Percentiles rank a stretch among this genome's conserved stretches.
Conservation (phyloP, 2,329 filamentous ascomycete species). For the Aspergillus jensenii region DNA sequence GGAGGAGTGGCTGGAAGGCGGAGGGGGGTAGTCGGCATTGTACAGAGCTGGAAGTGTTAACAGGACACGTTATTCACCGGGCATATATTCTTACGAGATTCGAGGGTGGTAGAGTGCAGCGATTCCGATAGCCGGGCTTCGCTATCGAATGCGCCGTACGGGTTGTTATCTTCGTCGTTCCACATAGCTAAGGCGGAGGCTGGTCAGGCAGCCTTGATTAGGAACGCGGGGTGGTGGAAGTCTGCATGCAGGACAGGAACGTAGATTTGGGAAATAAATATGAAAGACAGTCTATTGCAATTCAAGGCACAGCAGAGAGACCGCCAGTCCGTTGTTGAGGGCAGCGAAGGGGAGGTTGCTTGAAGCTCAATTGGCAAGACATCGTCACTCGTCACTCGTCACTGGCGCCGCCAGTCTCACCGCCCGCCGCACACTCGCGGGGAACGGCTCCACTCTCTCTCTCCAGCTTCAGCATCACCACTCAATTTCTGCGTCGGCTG, state of each 20-base stretch:
- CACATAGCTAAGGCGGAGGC: conserved; percentile 65
- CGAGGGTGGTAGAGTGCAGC: conserved; percentile 56
- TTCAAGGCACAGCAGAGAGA: not conserved
- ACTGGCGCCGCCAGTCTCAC: not conserved
- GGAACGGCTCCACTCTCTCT: not conserved
- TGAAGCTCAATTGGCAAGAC: not conserved
- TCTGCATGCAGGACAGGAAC: not conserved
- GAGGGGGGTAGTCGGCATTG: conserved; percentile 62
- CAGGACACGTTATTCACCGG: not conserved
- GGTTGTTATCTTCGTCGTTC: conserved; percentile 99
- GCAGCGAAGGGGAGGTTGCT: not conserved
- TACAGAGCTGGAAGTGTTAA: conserved; percentile 47
- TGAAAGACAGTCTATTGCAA: not conserved
- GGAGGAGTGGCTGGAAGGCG: conserved; percentile 69
- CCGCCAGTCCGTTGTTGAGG: not conserved
- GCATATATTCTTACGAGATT: conserved; percentile 50
- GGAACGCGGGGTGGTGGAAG: not conserved
- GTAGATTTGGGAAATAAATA: not conserved
- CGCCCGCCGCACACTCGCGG: conserved; percentile 3
- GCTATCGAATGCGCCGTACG: conserved; percentile 90
- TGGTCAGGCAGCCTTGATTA: conserved; percentile 20
- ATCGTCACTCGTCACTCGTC: conserved; percentile 1
- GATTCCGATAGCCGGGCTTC: conserved; percentile 74
- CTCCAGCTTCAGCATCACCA: not conserved
- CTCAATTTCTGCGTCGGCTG: not conserved